phyloP scores from a whole-genome alignment of 495 filamentous ascomycete species.

The Tuber umbilicatum region DNA sequence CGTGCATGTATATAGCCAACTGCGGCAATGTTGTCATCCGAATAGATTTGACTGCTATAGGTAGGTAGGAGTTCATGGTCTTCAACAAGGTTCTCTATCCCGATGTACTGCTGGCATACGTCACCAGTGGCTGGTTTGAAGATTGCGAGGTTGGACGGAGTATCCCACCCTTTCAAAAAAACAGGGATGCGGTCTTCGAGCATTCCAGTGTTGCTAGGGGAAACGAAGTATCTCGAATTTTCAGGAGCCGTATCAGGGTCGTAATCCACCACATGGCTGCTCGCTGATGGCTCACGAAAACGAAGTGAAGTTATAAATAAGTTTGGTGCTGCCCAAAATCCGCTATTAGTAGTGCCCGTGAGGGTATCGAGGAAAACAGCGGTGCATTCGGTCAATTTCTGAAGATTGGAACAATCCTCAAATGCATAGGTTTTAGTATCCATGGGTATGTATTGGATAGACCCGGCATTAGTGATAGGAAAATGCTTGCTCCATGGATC shows the following conservation, averaged over 20 bases:
- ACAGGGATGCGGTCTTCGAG: background rate
- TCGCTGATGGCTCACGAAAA: background rate
- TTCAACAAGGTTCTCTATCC: slow-evolving; percentile 4
- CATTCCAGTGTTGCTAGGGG: background rate
- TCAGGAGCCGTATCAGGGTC: background rate
- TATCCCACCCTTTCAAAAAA: background rate
- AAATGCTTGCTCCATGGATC: background rate
- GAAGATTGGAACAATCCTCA: background rate
- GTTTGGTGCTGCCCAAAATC: background rate
- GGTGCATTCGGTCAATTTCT: background rate
- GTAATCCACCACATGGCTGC: background rate
- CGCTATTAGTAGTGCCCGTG: background rate
- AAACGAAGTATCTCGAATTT: background rate
- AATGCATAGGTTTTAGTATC: background rate
- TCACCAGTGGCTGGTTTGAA: background rate
- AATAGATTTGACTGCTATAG: background rate
- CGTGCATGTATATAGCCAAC: slow-evolving; percentile 2
- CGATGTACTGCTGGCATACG: background rate
- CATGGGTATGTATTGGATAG: background rate
- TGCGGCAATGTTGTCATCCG: background rate
- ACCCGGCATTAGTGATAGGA: background rate
- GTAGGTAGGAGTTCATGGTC: background rate
- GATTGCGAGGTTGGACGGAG: background rate
- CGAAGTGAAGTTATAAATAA: background rate
- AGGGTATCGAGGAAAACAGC: background rate